Conservation (phyloP, 2,329 filamentous ascomycete genomes). For the Colletotrichum chlorophyti region DNA sequence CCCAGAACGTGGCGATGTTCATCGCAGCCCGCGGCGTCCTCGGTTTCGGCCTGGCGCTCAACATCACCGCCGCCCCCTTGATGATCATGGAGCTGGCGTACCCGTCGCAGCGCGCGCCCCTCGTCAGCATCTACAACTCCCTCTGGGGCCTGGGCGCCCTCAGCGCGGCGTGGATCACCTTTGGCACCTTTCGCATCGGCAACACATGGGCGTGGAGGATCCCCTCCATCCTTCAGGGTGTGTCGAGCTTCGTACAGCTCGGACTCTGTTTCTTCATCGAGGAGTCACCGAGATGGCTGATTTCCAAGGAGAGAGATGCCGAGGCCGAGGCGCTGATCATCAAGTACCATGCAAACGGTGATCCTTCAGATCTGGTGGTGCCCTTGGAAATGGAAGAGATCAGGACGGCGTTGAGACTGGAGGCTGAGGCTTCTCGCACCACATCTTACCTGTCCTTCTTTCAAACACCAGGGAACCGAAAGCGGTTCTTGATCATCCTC, state of each 20-base stretch:
- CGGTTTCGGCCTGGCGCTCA: constrained; percentile 45
- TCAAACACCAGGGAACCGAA: constrained; percentile 32
- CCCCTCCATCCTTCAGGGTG: constrained; percentile 18
- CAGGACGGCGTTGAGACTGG: constrained; percentile 20
- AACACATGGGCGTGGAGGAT: constrained; percentile 24
- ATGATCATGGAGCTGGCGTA: constrained; percentile 26
- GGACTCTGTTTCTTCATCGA: constrained; percentile 31
- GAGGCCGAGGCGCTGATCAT: constrained; percentile 39
- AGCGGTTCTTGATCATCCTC: constrained; percentile 51
- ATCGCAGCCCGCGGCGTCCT: constrained; percentile 47
- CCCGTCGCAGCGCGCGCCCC: constrained; percentile 16
- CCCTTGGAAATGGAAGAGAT: constrained; percentile 36
- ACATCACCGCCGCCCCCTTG: constrained; percentile 30
- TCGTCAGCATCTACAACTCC: constrained; percentile 21
- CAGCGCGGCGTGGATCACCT: constrained; percentile 30
- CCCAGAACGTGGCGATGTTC: constrained; percentile 53
- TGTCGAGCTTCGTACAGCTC: constrained; percentile 17
- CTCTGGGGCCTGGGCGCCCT: constrained; percentile 29
- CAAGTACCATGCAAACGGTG: constrained; percentile 59
- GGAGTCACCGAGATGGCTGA: constrained; percentile 42
- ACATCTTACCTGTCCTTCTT: constrained; percentile 32
- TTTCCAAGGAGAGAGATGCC: constrained; percentile 38
- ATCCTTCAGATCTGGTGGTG: constrained; percentile 56
- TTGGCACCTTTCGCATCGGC: constrained; percentile 24
- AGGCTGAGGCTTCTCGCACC: constrained; percentile 20